These are phyloP conservation scores for Globisporangium cederbergense DNA, from an alignment of 352 stramenopile genomes.

Conservation along the genomic window DNA sequence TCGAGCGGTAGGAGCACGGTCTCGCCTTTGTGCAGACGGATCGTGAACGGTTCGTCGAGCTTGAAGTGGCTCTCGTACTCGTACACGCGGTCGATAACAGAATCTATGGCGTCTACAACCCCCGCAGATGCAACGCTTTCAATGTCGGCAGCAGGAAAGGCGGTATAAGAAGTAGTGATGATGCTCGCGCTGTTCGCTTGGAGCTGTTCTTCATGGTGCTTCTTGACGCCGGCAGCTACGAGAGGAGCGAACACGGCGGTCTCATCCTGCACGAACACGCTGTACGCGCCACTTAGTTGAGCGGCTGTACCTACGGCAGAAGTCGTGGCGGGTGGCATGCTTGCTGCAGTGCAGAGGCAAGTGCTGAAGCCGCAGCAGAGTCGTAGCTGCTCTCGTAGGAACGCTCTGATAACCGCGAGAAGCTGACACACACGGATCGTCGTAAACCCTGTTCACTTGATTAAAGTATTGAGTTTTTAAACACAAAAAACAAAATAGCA, in stretches of 20 bases:
- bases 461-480: too few species aligned
- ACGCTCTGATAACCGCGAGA: too few species aligned
- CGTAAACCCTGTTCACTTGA: too few species aligned
- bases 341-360: background rate
- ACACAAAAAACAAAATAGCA: too few species aligned
- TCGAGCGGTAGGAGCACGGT: slow-evolving; percentile 28
- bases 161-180: background rate
- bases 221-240: background rate
- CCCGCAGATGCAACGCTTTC: background rate
- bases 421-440: too few species aligned
- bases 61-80: slow-evolving; percentile 23
- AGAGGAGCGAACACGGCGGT: slow-evolving; percentile 1
- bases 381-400: too few species aligned
- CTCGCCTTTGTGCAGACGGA: slow-evolving; percentile 21
- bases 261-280: slow-evolving; percentile 2
- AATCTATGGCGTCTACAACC: background rate
- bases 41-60: slow-evolving; percentile 26
- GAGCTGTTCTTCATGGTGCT: background rate
- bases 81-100: slow-evolving; percentile 21
- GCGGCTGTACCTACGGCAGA: background rate
- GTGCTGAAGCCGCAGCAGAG: background rate
- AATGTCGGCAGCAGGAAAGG: background rate
- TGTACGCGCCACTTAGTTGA: background rate
- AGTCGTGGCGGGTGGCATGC: background rate
- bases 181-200: background rate